These are phyloP conservation scores for Nematodospora valgi DNA, from an alignment of 805 yeast genomes.

Conservation along the genomic window DNA sequence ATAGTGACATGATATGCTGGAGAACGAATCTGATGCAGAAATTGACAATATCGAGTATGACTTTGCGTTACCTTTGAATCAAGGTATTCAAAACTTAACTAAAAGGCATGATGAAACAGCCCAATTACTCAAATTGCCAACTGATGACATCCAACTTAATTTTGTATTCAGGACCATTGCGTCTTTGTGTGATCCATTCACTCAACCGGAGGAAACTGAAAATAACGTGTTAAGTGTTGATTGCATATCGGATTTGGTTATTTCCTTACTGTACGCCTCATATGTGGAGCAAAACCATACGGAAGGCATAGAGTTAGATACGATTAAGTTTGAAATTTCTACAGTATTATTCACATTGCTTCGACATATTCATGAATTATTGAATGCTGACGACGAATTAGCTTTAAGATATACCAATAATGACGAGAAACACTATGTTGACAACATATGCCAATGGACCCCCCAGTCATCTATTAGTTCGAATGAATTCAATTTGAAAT, in stretches of 20 bases:
- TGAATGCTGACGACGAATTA: slow-evolving; percentile 44
- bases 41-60: slow-evolving; percentile 14
- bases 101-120: slow-evolving; percentile 15
- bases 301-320: slow-evolving; percentile 13
- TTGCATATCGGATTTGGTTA: slow-evolving; percentile 47
- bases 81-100: slow-evolving; percentile 10
- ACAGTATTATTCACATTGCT: slow-evolving; percentile 35
- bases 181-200: slow-evolving; percentile 54
- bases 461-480: slow-evolving; percentile 14
- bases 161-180: slow-evolving; percentile 17
- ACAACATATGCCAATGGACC: slow-evolving; percentile 25
- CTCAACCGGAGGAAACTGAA: slow-evolving; percentile 66
- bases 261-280: slow-evolving; percentile 36
- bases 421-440: slow-evolving; percentile 27
- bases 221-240: slow-evolving; percentile 52
- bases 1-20: slow-evolving; percentile 17
- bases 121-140: slow-evolving; percentile 13
- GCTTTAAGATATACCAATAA: slow-evolving; percentile 38
- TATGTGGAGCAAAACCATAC: slow-evolving; percentile 11
- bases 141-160: slow-evolving; percentile 13
- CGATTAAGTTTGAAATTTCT: slow-evolving; percentile 33
- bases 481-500: slow-evolving; percentile 20
- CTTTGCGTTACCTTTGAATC: slow-evolving; percentile 13
- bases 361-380: slow-evolving; percentile 27
- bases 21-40: slow-evolving; percentile 14